Base-by-base conservation (phyloP, 164 flowering plant genomes). In the Stephania yunnanensis region DNA sequence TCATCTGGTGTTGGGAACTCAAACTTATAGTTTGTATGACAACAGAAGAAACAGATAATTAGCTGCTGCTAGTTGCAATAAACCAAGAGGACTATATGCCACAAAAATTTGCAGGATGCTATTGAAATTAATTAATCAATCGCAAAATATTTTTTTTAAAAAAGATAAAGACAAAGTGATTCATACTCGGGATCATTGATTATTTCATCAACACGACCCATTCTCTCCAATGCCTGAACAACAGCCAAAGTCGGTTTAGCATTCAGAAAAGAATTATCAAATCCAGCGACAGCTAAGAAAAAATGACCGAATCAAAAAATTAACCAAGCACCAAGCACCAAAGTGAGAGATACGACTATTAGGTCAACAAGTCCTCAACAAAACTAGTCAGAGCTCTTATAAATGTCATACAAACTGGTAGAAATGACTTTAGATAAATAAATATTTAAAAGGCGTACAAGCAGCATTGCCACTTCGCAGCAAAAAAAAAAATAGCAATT, bases 1-100 rank as follows among this genome's bases (percentile, higher is more conserved):
- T 95, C 99, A n/a, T n/a, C 99, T 61, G 97, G 99, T 71, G 97
- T 93, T 30, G 98, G 99, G 72, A 95, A 95, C 73, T 95, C 99
- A 87, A 95, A 95, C 78, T 95, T 93, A 81, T 95, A 95, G 85
- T n/a, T 98, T 95, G 95, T 85, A 85, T 13, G 68, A 13, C 29
- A 73, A 74, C 68, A 64, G 67, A 73, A 73, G 10, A 36, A 3
- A 68, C 13, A 71, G 63, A n/a, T 45, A 64, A 31, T 71, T 67
- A 52, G 66, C 66, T 25, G 36, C 17, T 64, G 55, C 10, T 1
- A 20, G 42, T 46, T 65, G 20, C 6, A n/a, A 8, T 19, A 71
- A 25, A 17, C 25, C 64, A 31, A n/a, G 13, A 22, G 25, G 4
- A 29, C 12, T 25, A 25, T 25, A 66, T 0, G 44, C n/a, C 20